Conservation (phyloP, 495 filamentous ascomycete genomes). For the Daldinia vernicosa region DNA sequence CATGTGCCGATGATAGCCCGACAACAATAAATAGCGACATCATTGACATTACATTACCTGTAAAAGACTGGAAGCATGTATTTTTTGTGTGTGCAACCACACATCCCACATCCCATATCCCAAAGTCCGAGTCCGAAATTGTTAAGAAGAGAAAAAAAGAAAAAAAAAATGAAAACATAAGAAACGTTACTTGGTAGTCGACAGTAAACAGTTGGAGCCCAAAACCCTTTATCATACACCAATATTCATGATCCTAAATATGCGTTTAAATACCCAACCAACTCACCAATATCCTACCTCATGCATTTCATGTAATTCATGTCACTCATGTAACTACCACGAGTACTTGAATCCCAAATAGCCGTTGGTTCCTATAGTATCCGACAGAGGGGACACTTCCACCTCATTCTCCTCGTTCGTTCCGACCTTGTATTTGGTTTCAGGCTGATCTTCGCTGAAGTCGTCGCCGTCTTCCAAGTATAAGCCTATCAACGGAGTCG, state of each 20-base stretch:
- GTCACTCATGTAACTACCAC: slow-evolving; percentile 8
- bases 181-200: neutral
- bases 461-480: slow-evolving; percentile 48
- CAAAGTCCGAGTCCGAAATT: neutral
- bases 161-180: neutral
- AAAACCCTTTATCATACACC: slow-evolving; percentile 2
- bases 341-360: slow-evolving; percentile 15
- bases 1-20: neutral
- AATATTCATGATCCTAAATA: neutral
- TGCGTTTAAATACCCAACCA: slow-evolving; percentile 2
- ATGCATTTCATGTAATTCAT: slow-evolving; percentile 2
- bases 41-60: neutral
- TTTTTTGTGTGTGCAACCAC: neutral
- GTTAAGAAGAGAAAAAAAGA: neutral
- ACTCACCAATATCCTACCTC: neutral
- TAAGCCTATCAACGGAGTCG: slow-evolving; percentile 35
- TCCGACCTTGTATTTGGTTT: slow-evolving; percentile 40
- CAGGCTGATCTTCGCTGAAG: slow-evolving; percentile 41
- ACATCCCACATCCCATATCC: neutral
- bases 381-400: slow-evolving; percentile 9
- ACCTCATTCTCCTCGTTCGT: slow-evolving; percentile 36
- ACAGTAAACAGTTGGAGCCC: slow-evolving; percentile 1
- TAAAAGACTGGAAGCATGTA: neutral
- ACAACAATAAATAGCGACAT: neutral
- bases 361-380: neutral